Evolutionary conservation across 2,329 filamentous ascomycete genomes (phyloP), one percentile per base, ranked within the genome.

Genomic region (Lasiodiplodia hormozganensis): DNA sequence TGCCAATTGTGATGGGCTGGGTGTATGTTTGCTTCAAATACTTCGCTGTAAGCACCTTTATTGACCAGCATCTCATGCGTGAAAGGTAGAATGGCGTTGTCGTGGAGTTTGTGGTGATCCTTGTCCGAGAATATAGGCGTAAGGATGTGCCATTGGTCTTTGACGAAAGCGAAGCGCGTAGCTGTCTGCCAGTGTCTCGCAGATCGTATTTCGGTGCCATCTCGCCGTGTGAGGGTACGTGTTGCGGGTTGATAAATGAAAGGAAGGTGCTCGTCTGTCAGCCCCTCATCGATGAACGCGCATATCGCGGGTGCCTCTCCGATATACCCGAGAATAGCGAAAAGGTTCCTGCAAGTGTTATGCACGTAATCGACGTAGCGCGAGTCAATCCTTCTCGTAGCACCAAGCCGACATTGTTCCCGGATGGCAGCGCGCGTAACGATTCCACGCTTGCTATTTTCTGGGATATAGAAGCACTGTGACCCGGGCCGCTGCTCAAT

Each of bases 11-110:
- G 69, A 60, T 70, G 64, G 11, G 47, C 54, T 2, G 25, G 23
- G 58, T 67, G 58, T 3, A 68, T 49, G 21, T 25, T 40, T 21
- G 54, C n/a, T 25, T 34, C 43, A 21, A 58, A 51, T 2, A 70
- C 62, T 47, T 68, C 57, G 34, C 69, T 70, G 49, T 68, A 70
- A 3, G 64, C 67, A 18, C 69, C 69, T 43, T 11, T 18, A 31
- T 25, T 62, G 1, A 11, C 1, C 12, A 34, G 1, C 1, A 16
- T 12, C 3, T 62, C 25, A 16, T 62, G 5, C 36, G 23, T n/a
- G 11, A 62, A 62, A 8, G 58, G 58, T 2, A 49, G 40, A 23
- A 36, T n/a, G 16, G 23, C 7, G 16, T 62, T 49, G 40, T 51
- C 7, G 36, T 25, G 4, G 1, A 62, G 7, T 2, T 21, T 18